Evolutionary conservation across 2,329 filamentous ascomycete species (phyloP), one percentile per base, ranked within the genome.

Genomic region (Colletotrichum sp.): DNA sequence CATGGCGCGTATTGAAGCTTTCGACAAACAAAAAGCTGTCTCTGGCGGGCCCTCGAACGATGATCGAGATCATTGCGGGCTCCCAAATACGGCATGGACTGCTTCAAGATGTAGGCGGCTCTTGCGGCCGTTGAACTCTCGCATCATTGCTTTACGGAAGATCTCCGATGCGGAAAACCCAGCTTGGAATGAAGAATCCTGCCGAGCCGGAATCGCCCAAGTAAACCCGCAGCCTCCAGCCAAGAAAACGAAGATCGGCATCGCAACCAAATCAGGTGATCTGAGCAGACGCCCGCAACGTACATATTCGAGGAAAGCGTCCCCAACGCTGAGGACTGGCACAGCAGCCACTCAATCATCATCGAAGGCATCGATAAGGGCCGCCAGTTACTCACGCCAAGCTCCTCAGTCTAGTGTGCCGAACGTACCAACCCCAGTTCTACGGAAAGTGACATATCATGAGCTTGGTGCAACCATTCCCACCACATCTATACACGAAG

Each of bases 101-200:
- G 86, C 88, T 7, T 84, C 86, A 66, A 82, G 87, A 71, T 90
- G 88, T 60, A 85, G 87, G 64, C 84, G 87, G 4, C 79, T 89
- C 8, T 83, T 90, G 21, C 87, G 88, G 5, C 88, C 88, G 39
- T 80, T 90, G 1, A 84, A 88, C 34, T 84, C 86, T 9, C 85
- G 88, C 12, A 78, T 90, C 28, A 79, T 81, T n/a, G 80, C 83
- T 3, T 79, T 89, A 8, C 84, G 85, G 44, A 85, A 83, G 59
- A 80, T 86, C 12, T 79, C 80, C 68, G 52, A 79, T 66, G 77
- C 83, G 60, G 77, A 80, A 28, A 68, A 34, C 36, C 16, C 36
- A 10, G 15, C 32, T 26, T 12, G 15, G 6, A 34, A 32, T 16
- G 28, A 68, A 13, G 55, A 24, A 28, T 9, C 8, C 21, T 52